A percentile compares a stretch with the other conserved stretches of the same genome.
phyloP scores from a whole-genome alignment of 2,329 filamentous ascomycete species.

The Paecilomyces dactylethromorphus region DNA sequence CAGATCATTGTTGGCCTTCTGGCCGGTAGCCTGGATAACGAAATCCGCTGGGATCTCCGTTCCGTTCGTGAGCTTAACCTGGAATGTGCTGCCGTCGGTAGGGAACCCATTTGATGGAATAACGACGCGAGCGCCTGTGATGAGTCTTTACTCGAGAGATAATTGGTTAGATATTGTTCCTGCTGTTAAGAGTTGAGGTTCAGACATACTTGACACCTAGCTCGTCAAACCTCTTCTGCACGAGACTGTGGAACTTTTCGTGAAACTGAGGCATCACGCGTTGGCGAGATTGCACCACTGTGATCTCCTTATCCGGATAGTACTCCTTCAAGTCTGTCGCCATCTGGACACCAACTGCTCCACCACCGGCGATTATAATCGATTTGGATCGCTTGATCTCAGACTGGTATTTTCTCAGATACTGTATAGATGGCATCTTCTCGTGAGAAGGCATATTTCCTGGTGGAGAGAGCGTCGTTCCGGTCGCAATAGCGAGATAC shows the following conservation, averaged over 20 bases:
- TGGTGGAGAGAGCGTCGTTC: conserved; percentile 25
- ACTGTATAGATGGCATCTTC: conserved; percentile 24
- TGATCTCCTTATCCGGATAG: conserved; percentile 42
- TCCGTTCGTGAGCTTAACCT: conserved; percentile 25
- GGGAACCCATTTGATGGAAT: conserved; percentile 22
- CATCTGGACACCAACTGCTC: conserved; percentile 47
- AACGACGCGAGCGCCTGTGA: conserved; percentile 22
- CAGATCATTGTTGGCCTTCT: conserved; percentile 41
- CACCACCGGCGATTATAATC: conserved; percentile 38
- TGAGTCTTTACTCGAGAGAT: conserved; percentile 9
- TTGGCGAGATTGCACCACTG: conserved; percentile 42
- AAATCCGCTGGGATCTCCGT: conserved; percentile 28
- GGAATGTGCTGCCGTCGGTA: conserved; percentile 15
- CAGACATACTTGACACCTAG: conserved; percentile 18
- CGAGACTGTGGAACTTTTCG: conserved; percentile 19
- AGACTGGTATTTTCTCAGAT: conserved; percentile 25
- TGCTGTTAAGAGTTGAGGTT: background rate
- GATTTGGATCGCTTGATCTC: conserved; percentile 21
- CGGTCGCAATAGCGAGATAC: conserved; percentile 27
- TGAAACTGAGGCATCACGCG: conserved; percentile 30
- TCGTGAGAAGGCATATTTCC: conserved; percentile 27
- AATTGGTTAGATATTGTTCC: background rate
- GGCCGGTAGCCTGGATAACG: conserved; percentile 42
- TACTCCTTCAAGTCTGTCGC: conserved; percentile 44
- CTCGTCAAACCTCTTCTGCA: conserved; percentile 26